These are phyloP conservation scores for Eustoma russellianum DNA, from an alignment of 257 asterid genomes.

Conservation along the genomic window DNA sequence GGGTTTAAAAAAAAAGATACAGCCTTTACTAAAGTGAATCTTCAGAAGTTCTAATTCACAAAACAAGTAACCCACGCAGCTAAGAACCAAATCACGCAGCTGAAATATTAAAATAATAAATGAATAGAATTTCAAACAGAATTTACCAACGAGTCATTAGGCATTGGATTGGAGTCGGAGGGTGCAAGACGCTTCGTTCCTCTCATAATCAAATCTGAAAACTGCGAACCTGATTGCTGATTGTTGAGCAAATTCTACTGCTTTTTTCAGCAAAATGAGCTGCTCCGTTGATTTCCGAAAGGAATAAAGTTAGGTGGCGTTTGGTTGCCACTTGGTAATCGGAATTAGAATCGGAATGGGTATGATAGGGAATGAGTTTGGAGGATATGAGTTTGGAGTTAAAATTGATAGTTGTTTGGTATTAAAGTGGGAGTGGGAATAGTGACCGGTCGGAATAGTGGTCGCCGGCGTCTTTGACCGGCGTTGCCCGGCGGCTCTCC, in stretches of 20 bases:
- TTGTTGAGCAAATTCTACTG: background rate
- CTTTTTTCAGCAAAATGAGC: conserved; percentile 1
- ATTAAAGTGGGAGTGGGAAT: too few species aligned
- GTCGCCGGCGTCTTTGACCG: too few species aligned
- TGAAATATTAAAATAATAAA: background rate
- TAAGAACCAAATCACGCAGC: too few species aligned
- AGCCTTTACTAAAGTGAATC: background rate
- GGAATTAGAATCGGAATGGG: too few species aligned
- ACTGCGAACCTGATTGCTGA: background rate
- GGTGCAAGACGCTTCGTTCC: conserved; percentile 70
- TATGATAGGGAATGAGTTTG: too few species aligned
- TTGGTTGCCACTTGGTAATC: too few species aligned
- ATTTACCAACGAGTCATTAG: conserved; percentile 55
- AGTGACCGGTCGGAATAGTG: too few species aligned
- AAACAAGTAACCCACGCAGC: too few species aligned
- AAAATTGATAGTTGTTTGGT: too few species aligned
- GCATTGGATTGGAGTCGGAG: conserved; percentile 44
- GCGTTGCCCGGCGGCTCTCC: too few species aligned
- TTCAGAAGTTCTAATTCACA: background rate
- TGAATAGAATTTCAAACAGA: background rate
- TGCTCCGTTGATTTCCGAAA: conserved; percentile 9
- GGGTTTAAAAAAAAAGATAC: background rate
- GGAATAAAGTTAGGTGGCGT: conserved; percentile 15
- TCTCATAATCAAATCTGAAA: conserved; percentile 39
- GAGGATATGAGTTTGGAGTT: too few species aligned